phyloP scores from a whole-genome alignment of 495 filamentous ascomycete genomes.

The Neurospora sp. region DNA sequence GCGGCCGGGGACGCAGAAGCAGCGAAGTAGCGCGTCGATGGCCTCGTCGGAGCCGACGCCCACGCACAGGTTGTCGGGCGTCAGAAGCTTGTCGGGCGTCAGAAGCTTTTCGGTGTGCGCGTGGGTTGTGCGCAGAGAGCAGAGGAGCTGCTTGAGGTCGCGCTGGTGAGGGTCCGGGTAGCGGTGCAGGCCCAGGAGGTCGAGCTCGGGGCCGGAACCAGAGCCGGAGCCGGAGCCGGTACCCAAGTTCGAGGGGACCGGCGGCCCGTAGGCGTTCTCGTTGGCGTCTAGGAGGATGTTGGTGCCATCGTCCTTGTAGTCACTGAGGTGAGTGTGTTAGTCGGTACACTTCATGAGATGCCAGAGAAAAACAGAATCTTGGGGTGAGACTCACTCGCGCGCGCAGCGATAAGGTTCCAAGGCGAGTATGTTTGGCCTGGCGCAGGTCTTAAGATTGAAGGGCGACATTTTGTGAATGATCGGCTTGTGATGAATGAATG shows the following conservation, averaged over 20 bases:
- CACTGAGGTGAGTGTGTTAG: no score
- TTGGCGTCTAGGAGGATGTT: conserved; percentile 97
- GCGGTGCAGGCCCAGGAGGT: conserved; percentile 73
- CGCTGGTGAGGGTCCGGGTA: conserved; percentile 95
- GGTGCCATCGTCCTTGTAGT: conserved; percentile 97
- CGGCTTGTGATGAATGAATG: neutral
- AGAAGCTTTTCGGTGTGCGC: conserved; percentile 68
- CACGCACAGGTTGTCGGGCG: conserved; percentile 78
- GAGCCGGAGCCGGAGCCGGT: conserved; percentile 18
- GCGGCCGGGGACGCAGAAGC: conserved; percentile 77
- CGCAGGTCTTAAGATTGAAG: conserved; percentile 73
- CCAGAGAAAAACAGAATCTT: no score
- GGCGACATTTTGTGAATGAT: conserved; percentile 27
- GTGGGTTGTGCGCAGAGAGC: conserved; percentile 79
- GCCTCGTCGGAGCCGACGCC: conserved; percentile 95
- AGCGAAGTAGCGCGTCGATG: conserved; percentile 93
- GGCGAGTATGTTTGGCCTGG: conserved; percentile 71
- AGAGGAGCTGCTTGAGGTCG: conserved; percentile 77
- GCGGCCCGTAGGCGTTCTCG: conserved; percentile 90
- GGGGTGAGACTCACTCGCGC: conserved; percentile 53
- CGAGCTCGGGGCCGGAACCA: conserved; percentile 40
- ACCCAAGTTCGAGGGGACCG: conserved; percentile 24
- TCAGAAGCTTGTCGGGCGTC: conserved; percentile 61
- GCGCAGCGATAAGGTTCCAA: conserved; percentile 79
- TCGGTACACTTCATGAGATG: no score